Conservation (phyloP, 2,329 filamentous ascomycete genomes). For the Sarocladium oryzae region DNA sequence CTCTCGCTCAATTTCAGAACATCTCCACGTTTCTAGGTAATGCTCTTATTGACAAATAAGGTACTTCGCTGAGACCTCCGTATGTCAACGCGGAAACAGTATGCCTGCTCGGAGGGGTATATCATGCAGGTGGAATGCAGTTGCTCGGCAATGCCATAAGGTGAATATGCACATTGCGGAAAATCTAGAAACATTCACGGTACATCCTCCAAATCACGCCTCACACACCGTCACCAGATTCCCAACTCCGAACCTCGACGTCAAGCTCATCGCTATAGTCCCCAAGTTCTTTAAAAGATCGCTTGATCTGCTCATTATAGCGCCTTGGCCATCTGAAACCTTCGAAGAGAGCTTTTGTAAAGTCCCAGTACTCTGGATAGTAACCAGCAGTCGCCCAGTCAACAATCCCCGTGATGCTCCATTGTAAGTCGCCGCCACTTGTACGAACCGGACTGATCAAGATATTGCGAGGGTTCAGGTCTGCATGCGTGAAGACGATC, state of each 20-base stretch:
- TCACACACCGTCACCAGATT: constrained; percentile 12
- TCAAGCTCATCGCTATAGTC: constrained; percentile 18
- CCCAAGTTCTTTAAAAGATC: constrained; percentile 16
- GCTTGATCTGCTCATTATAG: constrained; percentile 13
- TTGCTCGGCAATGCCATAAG: too few species aligned
- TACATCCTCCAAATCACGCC: too few species aligned
- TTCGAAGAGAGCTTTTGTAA: constrained; percentile 15
- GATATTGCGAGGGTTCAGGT: constrained; percentile 28
- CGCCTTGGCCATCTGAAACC: constrained; percentile 13
- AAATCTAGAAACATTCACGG: too few species aligned
- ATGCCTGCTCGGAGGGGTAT: too few species aligned
- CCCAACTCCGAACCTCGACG: constrained; percentile 16
- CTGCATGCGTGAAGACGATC: constrained; percentile 27
- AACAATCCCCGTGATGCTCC: constrained; percentile 2
- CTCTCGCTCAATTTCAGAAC: too few species aligned
- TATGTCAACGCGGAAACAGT: too few species aligned
- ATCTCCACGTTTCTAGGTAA: too few species aligned
- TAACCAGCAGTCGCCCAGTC: constrained; percentile 6
- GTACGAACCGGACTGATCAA: constrained; percentile 20
- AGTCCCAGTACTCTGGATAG: constrained; percentile 9
- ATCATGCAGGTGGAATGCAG: too few species aligned
- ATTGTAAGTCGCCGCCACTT: background rate
- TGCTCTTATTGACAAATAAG: too few species aligned
- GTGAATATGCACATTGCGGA: too few species aligned
- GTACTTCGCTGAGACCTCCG: too few species aligned